phyloP scores from a whole-genome alignment of 768 basidiomycete species.

The Crucibulum laeve region DNA sequence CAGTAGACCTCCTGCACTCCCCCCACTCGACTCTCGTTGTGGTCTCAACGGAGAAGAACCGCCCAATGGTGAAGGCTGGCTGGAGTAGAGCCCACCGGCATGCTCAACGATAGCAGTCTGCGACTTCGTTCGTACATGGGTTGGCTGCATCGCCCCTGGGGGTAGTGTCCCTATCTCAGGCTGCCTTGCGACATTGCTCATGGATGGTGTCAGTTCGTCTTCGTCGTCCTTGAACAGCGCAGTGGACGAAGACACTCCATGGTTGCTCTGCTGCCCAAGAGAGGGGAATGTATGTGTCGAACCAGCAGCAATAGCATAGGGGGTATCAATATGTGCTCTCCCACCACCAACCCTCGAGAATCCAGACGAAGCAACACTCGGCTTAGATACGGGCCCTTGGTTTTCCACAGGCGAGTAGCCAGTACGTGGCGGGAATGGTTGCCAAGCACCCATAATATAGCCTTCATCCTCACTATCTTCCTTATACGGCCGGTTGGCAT shows the following conservation, averaged over 20 bases:
- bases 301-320: conserved; percentile 69
- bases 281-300: conserved; percentile 70
- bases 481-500: conserved; percentile 68
- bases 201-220: conserved; percentile 45
- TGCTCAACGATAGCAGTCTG: conserved; percentile 85
- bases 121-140: conserved; percentile 71
- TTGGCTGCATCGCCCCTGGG: conserved; percentile 62
- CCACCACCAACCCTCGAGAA: conserved; percentile 90
- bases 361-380: conserved; percentile 38
- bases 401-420: conserved; percentile 47
- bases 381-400: conserved; percentile 1
- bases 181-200: conserved; percentile 43
- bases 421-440: conserved; percentile 52
- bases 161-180: conserved; percentile 34
- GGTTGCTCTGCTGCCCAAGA: conserved; percentile 39
- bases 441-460: conserved; percentile 95
- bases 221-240: conserved; percentile 23
- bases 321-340: conserved; percentile 77
- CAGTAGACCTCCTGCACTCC: neutral
- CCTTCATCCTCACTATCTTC: conserved; percentile 83
- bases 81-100: conserved; percentile 29
- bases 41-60: no score
- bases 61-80: no score
- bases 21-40: conserved; percentile 2
- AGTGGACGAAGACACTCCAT: conserved; percentile 10